Evolutionary conservation across 1,139 yeast species (phyloP).

Genomic region (Citeromyces siamensis): DNA sequence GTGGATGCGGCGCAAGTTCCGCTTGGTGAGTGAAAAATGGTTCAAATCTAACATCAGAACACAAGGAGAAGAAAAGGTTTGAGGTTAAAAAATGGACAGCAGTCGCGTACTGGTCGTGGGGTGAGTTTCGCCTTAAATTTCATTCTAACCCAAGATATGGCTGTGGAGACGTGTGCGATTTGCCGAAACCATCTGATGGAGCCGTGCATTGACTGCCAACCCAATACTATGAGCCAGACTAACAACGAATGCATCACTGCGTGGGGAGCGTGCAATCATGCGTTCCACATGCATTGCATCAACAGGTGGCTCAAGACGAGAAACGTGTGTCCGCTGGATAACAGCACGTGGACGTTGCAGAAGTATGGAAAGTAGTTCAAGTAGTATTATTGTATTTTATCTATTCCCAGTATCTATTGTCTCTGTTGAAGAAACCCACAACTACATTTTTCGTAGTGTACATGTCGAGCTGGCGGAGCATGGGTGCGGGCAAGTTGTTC

Average conservation of each 20-base stretch:
- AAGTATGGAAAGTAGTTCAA: slow-evolving; percentile 64
- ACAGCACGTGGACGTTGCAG: slow-evolving; percentile 86
- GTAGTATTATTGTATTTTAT: too few species aligned
- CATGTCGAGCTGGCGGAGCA: slow-evolving; percentile 12
- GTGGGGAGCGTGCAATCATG: slow-evolving; percentile 95
- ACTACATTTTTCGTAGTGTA: slow-evolving; percentile 14
- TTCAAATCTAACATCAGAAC: neutral
- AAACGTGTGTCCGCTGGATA: slow-evolving; percentile 95
- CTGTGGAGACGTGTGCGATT: slow-evolving; percentile 94
- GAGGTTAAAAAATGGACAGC: slow-evolving; percentile 92
- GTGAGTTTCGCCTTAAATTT: slow-evolving; percentile 24
- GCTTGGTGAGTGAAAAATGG: neutral
- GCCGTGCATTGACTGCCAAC: slow-evolving; percentile 95
- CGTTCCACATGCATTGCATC: slow-evolving; percentile 92
- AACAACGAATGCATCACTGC: slow-evolving; percentile 87
- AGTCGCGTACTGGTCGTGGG: slow-evolving; percentile 99
- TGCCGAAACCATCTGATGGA: slow-evolving; percentile 99
- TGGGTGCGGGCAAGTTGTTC: slow-evolving; percentile 10
- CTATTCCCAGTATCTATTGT: slow-evolving; percentile 14
- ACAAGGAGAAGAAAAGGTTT: slow-evolving; percentile 35
- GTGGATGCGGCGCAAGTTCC: slow-evolving; percentile 4
- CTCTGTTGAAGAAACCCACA: slow-evolving; percentile 17
- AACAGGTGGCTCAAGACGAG: slow-evolving; percentile 95
- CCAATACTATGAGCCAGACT: slow-evolving; percentile 58
- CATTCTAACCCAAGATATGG: slow-evolving; percentile 36